phyloP scores from a whole-genome alignment of 1,284 basidiomycete species.

The Ceratobasidium sp. region DNA sequence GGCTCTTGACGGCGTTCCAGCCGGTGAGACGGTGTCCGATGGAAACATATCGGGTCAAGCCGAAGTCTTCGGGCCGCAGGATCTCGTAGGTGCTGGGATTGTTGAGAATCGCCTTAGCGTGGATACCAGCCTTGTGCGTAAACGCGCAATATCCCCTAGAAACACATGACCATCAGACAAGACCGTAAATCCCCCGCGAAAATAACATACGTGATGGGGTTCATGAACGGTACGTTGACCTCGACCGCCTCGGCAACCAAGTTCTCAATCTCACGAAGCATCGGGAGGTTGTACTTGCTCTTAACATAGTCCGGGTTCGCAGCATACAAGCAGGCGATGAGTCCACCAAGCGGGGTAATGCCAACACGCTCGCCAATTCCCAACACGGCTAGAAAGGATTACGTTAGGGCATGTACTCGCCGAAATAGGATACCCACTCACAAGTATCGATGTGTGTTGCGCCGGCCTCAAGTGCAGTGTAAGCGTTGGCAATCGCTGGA shows the following conservation, averaged over 20 bases:
- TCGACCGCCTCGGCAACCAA: constrained; percentile 99
- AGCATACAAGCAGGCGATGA: constrained; percentile 96
- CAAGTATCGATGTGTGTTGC: constrained; percentile 99
- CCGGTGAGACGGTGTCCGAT: constrained; percentile 97
- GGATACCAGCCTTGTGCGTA: constrained; percentile 99
- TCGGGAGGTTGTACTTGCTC: constrained; percentile 97
- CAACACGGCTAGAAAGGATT: constrained; percentile 71
- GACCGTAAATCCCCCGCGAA: background rate
- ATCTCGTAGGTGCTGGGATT: constrained; percentile 99
- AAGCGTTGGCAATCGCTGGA: constrained; percentile 96
- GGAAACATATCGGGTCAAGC: constrained; percentile 96
- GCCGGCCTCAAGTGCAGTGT: constrained; percentile 98
- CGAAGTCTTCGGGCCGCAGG: constrained; percentile 98
- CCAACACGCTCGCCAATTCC: constrained; percentile 99
- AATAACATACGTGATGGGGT: constrained; percentile 82
- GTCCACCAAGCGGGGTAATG: constrained; percentile 97
- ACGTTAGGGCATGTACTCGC: constrained; percentile 34
- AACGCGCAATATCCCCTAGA: constrained; percentile 97
- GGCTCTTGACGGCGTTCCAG: constrained; percentile 99
- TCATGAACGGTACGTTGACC: constrained; percentile 98
- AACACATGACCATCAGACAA: constrained; percentile 2
- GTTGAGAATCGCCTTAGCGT: constrained; percentile 99
- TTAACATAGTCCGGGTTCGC: constrained; percentile 99
- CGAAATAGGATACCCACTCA: constrained; percentile 58
- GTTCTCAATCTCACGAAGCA: constrained; percentile 99